Evolutionary conservation across 345 rosid species (phyloP).

Genomic region (Salix arbutifolia): DNA sequence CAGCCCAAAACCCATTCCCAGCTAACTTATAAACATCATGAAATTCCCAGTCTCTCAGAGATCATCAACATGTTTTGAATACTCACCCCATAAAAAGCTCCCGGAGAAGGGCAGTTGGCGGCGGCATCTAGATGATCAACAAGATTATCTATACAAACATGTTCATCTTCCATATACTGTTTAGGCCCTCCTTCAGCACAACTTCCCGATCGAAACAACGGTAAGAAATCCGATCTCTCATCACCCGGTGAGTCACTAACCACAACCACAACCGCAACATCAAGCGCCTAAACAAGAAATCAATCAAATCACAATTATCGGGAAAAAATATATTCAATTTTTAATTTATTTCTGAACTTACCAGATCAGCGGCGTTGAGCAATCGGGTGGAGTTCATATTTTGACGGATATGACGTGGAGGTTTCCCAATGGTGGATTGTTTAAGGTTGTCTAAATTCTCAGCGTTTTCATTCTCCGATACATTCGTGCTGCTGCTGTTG

Average conservation of each 20-base stretch:
- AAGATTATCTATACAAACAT: conserved; percentile 82
- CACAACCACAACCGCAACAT: conserved; percentile 49
- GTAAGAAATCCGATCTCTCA: conserved; percentile 49
- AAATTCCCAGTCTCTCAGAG: not conserved
- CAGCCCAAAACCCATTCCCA: conserved; percentile 3
- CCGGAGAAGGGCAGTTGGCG: conserved; percentile 51
- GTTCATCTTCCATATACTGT: conserved; percentile 92
- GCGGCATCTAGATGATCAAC: conserved; percentile 46
- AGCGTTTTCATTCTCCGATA: conserved; percentile 33
- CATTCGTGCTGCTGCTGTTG: conserved; percentile 28
- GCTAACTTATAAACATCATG: not conserved
- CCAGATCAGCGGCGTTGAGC: conserved; percentile 50
- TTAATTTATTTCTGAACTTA: conserved; percentile 19
- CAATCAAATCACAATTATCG: not conserved
- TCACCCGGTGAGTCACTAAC: conserved; percentile 48
- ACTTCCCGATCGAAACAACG: conserved; percentile 80
- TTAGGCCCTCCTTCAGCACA: conserved; percentile 92
- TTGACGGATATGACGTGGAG: conserved; percentile 64
- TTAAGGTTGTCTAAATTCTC: conserved; percentile 45
- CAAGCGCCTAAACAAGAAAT: conserved; percentile 48
- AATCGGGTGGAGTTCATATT: conserved; percentile 43
- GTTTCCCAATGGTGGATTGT: conserved; percentile 56
- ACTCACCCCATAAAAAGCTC: conserved; percentile 96
- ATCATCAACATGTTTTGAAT: not conserved
- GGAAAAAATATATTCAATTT: not conserved